These are phyloP conservation scores for Blastocystis sp. DNA, from an alignment of 352 stramenopile genomes.

Conservation along the genomic window DNA sequence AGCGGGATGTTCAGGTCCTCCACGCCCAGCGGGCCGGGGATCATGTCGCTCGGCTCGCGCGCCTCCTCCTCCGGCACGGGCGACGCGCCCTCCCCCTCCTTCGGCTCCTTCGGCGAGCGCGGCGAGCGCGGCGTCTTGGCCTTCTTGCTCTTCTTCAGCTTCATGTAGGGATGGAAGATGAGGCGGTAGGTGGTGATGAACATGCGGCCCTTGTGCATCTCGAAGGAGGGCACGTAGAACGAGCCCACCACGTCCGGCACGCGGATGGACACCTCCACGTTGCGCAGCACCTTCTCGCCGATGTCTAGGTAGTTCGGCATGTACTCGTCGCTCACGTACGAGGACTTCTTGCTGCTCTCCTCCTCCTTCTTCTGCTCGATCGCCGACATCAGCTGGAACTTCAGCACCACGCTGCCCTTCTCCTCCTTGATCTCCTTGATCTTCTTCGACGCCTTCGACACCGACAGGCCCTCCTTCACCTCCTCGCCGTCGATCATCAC, in stretches of 20 bases:
- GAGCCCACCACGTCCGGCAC: slow-evolving; percentile 64
- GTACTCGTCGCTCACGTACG: slow-evolving; percentile 65
- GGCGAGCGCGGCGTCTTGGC: slow-evolving; percentile 56
- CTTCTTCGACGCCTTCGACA: slow-evolving; percentile 54
- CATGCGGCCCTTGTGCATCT: slow-evolving; percentile 68
- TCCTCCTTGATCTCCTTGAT: slow-evolving; percentile 69
- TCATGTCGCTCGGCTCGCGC: slow-evolving; percentile 24
- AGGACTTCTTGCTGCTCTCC: slow-evolving; percentile 64
- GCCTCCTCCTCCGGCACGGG: neutral
- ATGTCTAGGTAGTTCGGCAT: slow-evolving; percentile 66
- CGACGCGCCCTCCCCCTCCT: slow-evolving; percentile 5
- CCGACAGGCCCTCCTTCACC: slow-evolving; percentile 18
- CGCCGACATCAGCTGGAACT: slow-evolving; percentile 61
- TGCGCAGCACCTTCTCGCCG: slow-evolving; percentile 55
- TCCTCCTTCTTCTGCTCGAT: slow-evolving; percentile 68
- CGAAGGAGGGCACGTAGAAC: slow-evolving; percentile 59
- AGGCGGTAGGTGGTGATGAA: slow-evolving; percentile 67
- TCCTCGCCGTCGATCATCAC: slow-evolving; percentile 53
- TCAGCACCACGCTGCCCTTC: slow-evolving; percentile 54
- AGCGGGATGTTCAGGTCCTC: slow-evolving; percentile 42
- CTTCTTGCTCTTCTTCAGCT: slow-evolving; percentile 67
- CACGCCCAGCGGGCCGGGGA: slow-evolving; percentile 33
- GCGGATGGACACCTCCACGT: slow-evolving; percentile 51
- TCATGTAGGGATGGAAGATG: slow-evolving; percentile 69
- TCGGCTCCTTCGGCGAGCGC: neutral